Evolutionary conservation across 192 early-diverging fungal species (phyloP).

Genomic region (Funneliformis geosporum): DNA sequence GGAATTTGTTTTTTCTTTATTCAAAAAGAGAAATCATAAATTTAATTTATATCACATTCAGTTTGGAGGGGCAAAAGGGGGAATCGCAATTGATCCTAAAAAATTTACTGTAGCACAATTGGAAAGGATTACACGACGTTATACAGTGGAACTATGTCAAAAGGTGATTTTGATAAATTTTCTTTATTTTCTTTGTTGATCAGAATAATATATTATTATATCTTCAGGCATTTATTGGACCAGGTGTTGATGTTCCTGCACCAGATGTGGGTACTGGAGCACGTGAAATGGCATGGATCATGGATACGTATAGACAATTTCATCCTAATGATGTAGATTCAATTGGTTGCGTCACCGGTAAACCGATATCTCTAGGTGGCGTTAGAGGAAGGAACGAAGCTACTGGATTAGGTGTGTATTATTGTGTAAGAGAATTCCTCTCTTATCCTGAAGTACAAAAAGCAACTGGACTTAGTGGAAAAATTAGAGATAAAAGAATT

Average conservation of each 20-base stretch:
- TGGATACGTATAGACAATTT: slow-evolving; percentile 85
- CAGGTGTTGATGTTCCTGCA: slow-evolving; percentile 80
- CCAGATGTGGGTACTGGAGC: slow-evolving; percentile 81
- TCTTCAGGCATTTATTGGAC: slow-evolving; percentile 68
- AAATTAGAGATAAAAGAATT: slow-evolving; percentile 61
- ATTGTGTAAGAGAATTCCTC: slow-evolving; percentile 78
- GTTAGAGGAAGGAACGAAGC: slow-evolving; percentile 83
- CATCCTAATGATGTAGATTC: slow-evolving; percentile 77
- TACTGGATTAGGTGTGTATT: slow-evolving; percentile 81
- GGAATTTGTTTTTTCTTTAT: not conserved
- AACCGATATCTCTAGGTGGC: slow-evolving; percentile 75
- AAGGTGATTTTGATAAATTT: slow-evolving; percentile 46
- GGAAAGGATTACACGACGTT: slow-evolving; percentile 81
- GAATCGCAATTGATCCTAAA: slow-evolving; percentile 78
- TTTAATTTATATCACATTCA: not conserved
- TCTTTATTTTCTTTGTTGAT: not conserved
- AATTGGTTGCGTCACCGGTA: slow-evolving; percentile 82
- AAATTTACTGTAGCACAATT: slow-evolving; percentile 72
- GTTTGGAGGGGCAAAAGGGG: slow-evolving; percentile 79
- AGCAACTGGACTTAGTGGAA: slow-evolving; percentile 61
- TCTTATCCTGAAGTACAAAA: slow-evolving; percentile 78
- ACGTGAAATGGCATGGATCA: slow-evolving; percentile 86
- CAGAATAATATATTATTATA: no score
- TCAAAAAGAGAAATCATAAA: not conserved
- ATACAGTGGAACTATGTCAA: slow-evolving; percentile 81